Evolutionary conservation across 1,139 yeast species (phyloP).

Genomic region (Saccharomyces hybrid): DNA sequence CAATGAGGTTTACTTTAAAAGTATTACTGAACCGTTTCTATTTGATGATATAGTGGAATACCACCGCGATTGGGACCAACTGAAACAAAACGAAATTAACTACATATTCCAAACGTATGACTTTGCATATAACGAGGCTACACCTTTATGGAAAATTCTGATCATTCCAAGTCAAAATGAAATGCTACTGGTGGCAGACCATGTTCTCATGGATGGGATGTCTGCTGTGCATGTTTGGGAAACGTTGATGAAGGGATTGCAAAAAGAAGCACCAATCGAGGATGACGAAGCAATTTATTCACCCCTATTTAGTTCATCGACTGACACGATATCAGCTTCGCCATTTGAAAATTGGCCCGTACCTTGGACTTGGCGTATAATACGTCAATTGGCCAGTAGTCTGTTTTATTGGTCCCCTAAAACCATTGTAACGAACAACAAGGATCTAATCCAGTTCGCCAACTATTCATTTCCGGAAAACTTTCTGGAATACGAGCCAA

Average conservation of each 20-base stretch:
- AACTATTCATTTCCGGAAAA: constrained; percentile 16
- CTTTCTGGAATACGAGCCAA: constrained; percentile 6
- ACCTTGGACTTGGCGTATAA: constrained; percentile 14
- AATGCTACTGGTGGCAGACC: constrained; percentile 20
- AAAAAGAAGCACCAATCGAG: background rate
- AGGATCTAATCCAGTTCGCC: constrained; percentile 14
- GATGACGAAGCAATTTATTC: background rate
- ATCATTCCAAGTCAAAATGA: constrained; percentile 12
- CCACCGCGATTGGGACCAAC: constrained; percentile 10
- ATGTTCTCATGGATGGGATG: constrained; percentile 27
- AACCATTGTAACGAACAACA: constrained; percentile 6
- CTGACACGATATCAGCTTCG: constrained; percentile 6
- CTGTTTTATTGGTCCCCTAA: constrained; percentile 12
- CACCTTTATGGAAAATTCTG: constrained; percentile 25
- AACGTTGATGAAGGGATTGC: constrained; percentile 12
- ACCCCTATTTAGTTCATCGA: background rate
- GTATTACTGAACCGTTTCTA: constrained; percentile 8
- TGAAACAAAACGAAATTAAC: constrained; percentile 14
- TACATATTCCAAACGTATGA: constrained; percentile 16
- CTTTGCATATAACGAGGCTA: constrained; percentile 14
- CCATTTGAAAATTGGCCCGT: constrained; percentile 18
- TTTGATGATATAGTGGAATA: constrained; percentile 21
- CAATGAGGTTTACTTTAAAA: constrained; percentile 5
- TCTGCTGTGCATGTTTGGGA: constrained; percentile 21
- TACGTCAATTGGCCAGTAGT: constrained; percentile 10